These are phyloP conservation scores for Flaveria linearis DNA, from an alignment of 129 eudicot genomes.

Conservation along the genomic window DNA sequence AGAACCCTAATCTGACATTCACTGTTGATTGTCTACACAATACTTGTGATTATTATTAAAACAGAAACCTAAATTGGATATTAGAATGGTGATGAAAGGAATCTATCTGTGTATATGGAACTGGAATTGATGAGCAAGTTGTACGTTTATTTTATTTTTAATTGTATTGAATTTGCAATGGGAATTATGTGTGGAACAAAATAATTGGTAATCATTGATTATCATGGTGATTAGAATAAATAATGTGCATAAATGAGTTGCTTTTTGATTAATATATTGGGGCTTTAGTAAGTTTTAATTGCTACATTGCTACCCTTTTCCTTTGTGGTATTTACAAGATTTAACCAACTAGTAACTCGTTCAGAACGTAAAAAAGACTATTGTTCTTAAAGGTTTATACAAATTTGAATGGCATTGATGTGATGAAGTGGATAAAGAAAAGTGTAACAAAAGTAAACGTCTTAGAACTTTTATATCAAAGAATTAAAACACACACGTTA, in stretches of 20 bases:
- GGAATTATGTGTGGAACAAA: slow-evolving; percentile 22
- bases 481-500: no score
- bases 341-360: no score
- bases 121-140: slow-evolving; percentile 31
- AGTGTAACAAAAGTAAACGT: no score
- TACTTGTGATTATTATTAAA: slow-evolving; percentile 16
- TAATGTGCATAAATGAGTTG: slow-evolving; percentile 16
- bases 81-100: slow-evolving; percentile 30
- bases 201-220: slow-evolving; percentile 44
- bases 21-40: slow-evolving; percentile 19
- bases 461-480: no score
- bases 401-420: no score
- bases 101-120: slow-evolving; percentile 35
- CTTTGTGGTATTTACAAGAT: background rate
- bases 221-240: slow-evolving; percentile 36
- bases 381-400: no score
- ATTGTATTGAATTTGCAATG: background rate
- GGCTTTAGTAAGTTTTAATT: background rate
- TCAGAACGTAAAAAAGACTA: no score
- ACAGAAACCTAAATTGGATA: slow-evolving; percentile 17
- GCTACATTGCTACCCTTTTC: background rate
- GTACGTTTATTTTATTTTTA: background rate
- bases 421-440: no score
- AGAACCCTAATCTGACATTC: slow-evolving; percentile 44
- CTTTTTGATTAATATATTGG: slow-evolving; percentile 14